Evolutionary conservation across 164 flowering plant species (phyloP).

Genomic region (Vitis vinifera): ASM3070453v1 NC_081806.1:2275501-2276000

Average conservation of each 20-base stretch:
- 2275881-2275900: constrained; percentile 22
- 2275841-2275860: constrained; percentile 27
- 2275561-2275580: constrained; percentile 23
- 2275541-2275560: constrained; percentile 21
- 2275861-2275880: constrained; percentile 36
- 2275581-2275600: not conserved
- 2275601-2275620: not conserved
- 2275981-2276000: no score
- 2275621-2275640: constrained; percentile 28
- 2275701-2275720: not conserved
- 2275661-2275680: constrained; percentile 34
- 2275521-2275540: constrained; percentile 8
- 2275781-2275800: constrained; percentile 31
- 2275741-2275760: not conserved
- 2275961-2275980: no score
- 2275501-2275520: constrained; percentile 3
- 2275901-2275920: constrained; percentile 14
- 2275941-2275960: no score
- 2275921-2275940: no score
- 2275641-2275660: constrained; percentile 37
- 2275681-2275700: constrained; percentile 16
- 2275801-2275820: constrained; percentile 30
- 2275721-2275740: not conserved
- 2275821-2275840: constrained; percentile 25
- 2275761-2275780: not conserved